Evolutionary conservation across 257 asterid species (phyloP).

Genomic region (Leptodermis oblonga): DNA sequence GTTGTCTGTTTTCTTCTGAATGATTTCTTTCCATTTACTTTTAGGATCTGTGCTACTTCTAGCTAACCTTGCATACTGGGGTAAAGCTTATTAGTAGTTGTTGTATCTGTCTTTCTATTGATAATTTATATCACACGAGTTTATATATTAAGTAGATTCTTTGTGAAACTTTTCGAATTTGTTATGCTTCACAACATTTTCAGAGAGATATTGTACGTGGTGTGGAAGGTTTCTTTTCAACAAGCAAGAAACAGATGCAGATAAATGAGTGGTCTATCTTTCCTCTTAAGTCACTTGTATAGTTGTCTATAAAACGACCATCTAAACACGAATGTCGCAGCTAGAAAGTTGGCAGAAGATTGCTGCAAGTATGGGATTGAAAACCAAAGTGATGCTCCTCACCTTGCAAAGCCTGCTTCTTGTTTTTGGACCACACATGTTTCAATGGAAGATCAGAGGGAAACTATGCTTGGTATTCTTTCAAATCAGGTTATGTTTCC

Average conservation of each 20-base stretch:
- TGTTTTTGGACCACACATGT: constrained; percentile 80
- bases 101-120: constrained; percentile 19
- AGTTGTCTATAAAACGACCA: constrained; percentile 17
- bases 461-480: constrained; percentile 70
- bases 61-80: background rate
- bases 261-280: constrained; percentile 46
- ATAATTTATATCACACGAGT: constrained; percentile 36
- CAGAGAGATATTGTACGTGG: constrained; percentile 92
- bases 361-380: constrained; percentile 86
- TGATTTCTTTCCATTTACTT: background rate
- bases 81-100: background rate
- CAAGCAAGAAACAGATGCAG: constrained; percentile 81
- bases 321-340: constrained; percentile 45
- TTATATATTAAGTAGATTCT: constrained; percentile 56
- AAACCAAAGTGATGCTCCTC: constrained; percentile 56
- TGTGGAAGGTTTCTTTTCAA: constrained; percentile 65
- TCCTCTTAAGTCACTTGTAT: constrained; percentile 21
- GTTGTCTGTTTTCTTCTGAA: background rate
- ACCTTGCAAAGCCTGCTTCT: constrained; percentile 62
- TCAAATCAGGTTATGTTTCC: constrained; percentile 57
- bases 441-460: constrained; percentile 83
- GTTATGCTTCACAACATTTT: constrained; percentile 78
- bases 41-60: constrained; percentile 15
- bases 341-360: constrained; percentile 79
- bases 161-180: background rate